Conservation (phyloP, 179 eudicot genomes). For the Nepenthes alata region DNA sequence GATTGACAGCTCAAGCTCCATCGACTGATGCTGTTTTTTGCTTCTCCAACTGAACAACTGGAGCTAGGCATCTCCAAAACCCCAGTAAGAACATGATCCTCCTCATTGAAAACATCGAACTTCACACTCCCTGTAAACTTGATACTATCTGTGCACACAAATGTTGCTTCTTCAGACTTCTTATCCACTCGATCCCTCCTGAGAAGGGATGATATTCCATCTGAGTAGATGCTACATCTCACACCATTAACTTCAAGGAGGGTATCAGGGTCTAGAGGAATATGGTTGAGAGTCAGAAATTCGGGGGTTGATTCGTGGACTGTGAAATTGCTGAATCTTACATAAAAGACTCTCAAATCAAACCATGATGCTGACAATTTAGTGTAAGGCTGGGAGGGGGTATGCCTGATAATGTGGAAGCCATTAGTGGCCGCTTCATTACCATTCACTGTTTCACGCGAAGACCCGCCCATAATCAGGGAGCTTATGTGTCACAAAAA, state of each 20-base stretch:
- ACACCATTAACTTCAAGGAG: constrained; percentile 68
- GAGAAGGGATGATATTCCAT: constrained; percentile 47
- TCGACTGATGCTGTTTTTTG: constrained; percentile 16
- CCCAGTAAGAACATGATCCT: constrained; percentile 46
- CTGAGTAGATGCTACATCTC: constrained; percentile 54
- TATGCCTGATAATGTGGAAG: constrained; percentile 26
- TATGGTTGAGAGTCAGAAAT: constrained; percentile 56
- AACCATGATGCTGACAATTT: constrained; percentile 46
- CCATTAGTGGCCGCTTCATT: constrained; percentile 39
- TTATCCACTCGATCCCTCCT: constrained; percentile 66
- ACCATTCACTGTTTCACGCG: constrained; percentile 23
- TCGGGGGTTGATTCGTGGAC: constrained; percentile 62
- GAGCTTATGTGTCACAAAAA: neutral
- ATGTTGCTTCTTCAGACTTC: constrained; percentile 73
- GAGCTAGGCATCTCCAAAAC: constrained; percentile 29
- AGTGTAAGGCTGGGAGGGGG: constrained; percentile 19
- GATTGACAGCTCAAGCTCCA: constrained; percentile 65
- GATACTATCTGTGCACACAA: constrained; percentile 65
- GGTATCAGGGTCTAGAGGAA: constrained; percentile 56
- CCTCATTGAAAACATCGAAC: constrained; percentile 64
- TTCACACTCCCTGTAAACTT: constrained; percentile 57
- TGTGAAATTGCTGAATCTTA: constrained; percentile 49
- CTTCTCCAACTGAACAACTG: constrained; percentile 31
- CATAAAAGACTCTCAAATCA: constrained; percentile 66
- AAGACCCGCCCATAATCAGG: constrained; percentile 3